Base-by-base conservation (phyloP, 2,329 filamentous ascomycete species). In the Blastomyces parvus region DNA sequence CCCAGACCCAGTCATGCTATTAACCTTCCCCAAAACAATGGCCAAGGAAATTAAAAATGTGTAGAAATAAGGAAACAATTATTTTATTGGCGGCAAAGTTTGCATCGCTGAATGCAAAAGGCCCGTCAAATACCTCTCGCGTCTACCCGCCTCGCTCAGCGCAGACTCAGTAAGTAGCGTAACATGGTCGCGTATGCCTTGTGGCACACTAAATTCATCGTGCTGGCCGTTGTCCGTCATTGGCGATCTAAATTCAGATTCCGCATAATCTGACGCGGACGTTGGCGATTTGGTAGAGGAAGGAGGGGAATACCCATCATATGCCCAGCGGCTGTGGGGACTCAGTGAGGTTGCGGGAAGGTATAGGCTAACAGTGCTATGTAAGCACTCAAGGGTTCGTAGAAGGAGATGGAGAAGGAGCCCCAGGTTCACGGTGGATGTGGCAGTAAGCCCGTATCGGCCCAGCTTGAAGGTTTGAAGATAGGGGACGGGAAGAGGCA, bases 81-180 rank as follows among this genome's bases (percentile, higher is more conserved):
- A 42, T 42, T 22, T 27, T 44, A 58, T 22, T 27, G 25, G 19
- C 19, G n/a, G 36, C 8, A 27, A 58, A 25, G 56, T 25, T 25
- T 58, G 38, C n/a, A 19, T 58, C 5, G 25, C 57, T 40, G 57
- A 19, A 48, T 59, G 46, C 42, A 59, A 17, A 8, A 59, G 14
- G 14, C 40, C 57, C 17, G 42, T 59, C 25, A 59, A 59, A 59
- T 59, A 33, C 17, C 17, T 46, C 19, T 59, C 57, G 19, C 42
- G 27, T 14, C 14, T 30, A 14, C 42, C 57, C 22, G 57, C 40
- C 40, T 59, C 42, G 7, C 25, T n/a, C 25, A 48, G 14, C 13
- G 42, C 57, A 22, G 57, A 30, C 42, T 59, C 57, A n/a, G 40
- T 42, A 59, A 30, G 38, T 30, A 59, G n/a, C 56, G 22, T 44